Evolutionary conservation across 768 basidiomycete genomes (phyloP), one percentile per base, ranked within the genome.

Genomic region (Suillus subalutaceus): DNA sequence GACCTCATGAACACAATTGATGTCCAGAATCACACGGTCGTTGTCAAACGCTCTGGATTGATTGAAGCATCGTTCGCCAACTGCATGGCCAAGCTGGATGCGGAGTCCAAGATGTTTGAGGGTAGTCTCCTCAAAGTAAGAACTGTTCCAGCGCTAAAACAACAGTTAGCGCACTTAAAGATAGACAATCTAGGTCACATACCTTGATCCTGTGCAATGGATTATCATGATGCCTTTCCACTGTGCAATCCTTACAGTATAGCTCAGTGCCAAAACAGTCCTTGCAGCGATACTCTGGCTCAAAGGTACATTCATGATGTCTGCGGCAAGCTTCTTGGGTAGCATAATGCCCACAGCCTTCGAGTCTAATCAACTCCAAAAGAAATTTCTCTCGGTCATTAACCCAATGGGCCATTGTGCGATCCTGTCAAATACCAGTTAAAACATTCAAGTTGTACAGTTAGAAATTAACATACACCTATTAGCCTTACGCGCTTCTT

Each of bases 1-100:
- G 3, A 77, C 15, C 0, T 15, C 4, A 52, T 77, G 75, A 6
- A 75, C 61, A 6, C 69, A 69, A 48, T 73, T 73, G 10, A 63
- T 63, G 46, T 72, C 62, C 13, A 77, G 32, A 2, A 74, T 64
- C 0, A 67, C 43, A 18, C 74, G 71, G 3, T 68, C 60, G 1
- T 70, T 48, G 6, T 44, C n/a, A 10, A 35, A 26, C 0, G 43
- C 52, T 3, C 7, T 6, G 18, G 43, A 44, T 20, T 5, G 12
- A 20, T 37, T 41, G 20, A 46, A 57, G 44, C 69, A 71, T 5
- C 15, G 40, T 7, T 65, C 41, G 0, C 66, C 67, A n/a, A 56
- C 41, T 7, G 7, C 32, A 46, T 75, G 74, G 3, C 73, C 71
- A 37, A 74, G 63, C 40, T 74, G 71, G 1, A 75, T 57, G 4